Evolutionary conservation across 2,329 filamentous ascomycete species (phyloP), one percentile per base, ranked within the genome.

Genomic region (Plectosphaerella plurivora): DNA sequence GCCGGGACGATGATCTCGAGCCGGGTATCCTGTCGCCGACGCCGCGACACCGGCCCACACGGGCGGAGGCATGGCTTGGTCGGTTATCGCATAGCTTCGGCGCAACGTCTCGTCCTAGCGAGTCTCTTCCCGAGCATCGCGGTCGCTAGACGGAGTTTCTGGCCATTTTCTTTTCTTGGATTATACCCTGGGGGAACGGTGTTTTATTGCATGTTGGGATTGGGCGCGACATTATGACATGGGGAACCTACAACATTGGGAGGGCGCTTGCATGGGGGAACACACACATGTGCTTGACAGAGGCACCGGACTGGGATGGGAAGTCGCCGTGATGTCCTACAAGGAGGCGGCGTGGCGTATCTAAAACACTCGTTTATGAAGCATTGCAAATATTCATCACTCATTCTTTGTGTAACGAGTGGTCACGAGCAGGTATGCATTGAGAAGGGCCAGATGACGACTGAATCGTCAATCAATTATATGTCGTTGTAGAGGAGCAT

Each of bases 1-100:
- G 66, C 11, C 58, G 61, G 24, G 65, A 66, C 14, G 57, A 64
- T 1, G 76, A 79, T 49, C 59, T 76, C 3, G 77, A 79, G 55
- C 73, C 74, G 36, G 76, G 76, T 2, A 58, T 71, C 3, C 54
- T 63, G 15, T 58, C 63, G 3, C 52, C 62, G 15, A 54, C 61
- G 7, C 63, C 58, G 1, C 47, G 49, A 22, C 50, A 53, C 22
- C 53, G 56, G 9, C 53, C 53, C 47, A 60, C 53, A 9, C 64
- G 65, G 41, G 59, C 62, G 3, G 67, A 71, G 11, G 64, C 66
- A 35, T 74, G 73, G 72, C 57, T 76, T 12, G 63, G 62, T 45
- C 53, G 70, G 35, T 60, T 76, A n/a, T 69, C 71, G 11, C 62
- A 59, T 51, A 66, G 60, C 11, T 56, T 57, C 11, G 52, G 54